phyloP scores from a whole-genome alignment of 2,329 filamentous ascomycete species.

The Xylogone sp. region DNA sequence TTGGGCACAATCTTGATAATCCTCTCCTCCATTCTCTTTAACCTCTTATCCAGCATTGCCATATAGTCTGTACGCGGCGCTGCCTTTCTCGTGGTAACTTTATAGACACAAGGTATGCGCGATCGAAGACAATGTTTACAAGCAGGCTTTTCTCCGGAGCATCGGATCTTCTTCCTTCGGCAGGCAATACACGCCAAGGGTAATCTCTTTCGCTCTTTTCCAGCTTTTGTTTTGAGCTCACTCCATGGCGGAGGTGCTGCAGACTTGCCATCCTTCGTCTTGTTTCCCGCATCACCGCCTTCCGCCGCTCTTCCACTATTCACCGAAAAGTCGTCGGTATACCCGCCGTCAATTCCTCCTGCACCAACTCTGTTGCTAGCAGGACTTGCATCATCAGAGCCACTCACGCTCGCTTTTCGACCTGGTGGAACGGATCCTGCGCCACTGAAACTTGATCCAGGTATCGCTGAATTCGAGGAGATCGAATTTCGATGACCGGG shows the following conservation, averaged over 20 bases:
- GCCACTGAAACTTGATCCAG: slow-evolving; percentile 18
- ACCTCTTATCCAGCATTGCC: slow-evolving; percentile 94
- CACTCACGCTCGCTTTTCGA: slow-evolving; percentile 22
- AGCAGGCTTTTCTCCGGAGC: slow-evolving; percentile 93
- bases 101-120: slow-evolving; percentile 94
- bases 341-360: slow-evolving; percentile 20
- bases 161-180: slow-evolving; percentile 94
- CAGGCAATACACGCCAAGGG: slow-evolving; percentile 95
- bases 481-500: slow-evolving; percentile 19
- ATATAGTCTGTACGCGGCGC: slow-evolving; percentile 96
- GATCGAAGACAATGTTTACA: slow-evolving; percentile 95
- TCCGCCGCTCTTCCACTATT: slow-evolving; percentile 43
- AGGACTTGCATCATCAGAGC: slow-evolving; percentile 29
- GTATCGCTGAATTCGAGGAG: slow-evolving; percentile 11
- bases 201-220: slow-evolving; percentile 90
- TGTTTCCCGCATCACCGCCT: slow-evolving; percentile 49
- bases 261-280: slow-evolving; percentile 53
- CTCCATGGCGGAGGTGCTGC: slow-evolving; percentile 67
- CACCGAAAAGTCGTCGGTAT: slow-evolving; percentile 54
- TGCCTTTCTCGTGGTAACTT: slow-evolving; percentile 90
- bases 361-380: slow-evolving; percentile 21
- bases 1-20: slow-evolving; percentile 95
- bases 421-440: slow-evolving; percentile 11
- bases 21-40: slow-evolving; percentile 96
- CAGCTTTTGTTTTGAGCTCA: slow-evolving; percentile 84